These are phyloP conservation scores for Schwanniomyces occidentalis DNA, from an alignment of 805 yeast species.

Conservation along the genomic window DNA sequence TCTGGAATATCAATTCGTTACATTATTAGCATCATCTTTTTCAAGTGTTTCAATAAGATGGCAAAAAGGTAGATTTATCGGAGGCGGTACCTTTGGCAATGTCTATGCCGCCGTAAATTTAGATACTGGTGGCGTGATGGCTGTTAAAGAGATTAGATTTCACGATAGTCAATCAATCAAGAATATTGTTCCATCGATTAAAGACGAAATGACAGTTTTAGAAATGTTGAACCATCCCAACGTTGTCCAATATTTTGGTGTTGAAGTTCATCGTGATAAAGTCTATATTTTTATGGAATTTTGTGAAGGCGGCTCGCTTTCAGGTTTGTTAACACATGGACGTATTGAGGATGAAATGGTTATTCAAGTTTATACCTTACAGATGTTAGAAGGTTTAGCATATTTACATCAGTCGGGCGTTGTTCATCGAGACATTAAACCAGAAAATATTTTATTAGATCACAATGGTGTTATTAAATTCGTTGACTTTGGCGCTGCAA, in stretches of 20 bases:
- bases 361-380: conserved; percentile 84
- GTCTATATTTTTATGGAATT: conserved; percentile 97
- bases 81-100: conserved; percentile 94
- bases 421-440: conserved; percentile 96
- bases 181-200: conserved; percentile 81
- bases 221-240: conserved; percentile 96
- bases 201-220: conserved; percentile 94
- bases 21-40: conserved; percentile 83
- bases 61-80: conserved; percentile 94
- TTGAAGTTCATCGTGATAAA: conserved; percentile 93
- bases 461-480: conserved; percentile 91
- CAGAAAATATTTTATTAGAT: conserved; percentile 87
- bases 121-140: conserved; percentile 95
- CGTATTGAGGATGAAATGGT: conserved; percentile 94
- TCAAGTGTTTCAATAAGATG: conserved; percentile 91
- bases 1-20: conserved; percentile 81
- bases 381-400: conserved; percentile 92
- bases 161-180: conserved; percentile 85
- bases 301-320: conserved; percentile 94
- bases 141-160: conserved; percentile 91
- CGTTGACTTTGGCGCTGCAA: conserved; percentile 98
- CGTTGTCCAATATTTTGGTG: conserved; percentile 94
- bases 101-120: conserved; percentile 90
- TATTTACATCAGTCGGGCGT: conserved; percentile 92
- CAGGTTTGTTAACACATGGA: conserved; percentile 84